Conservation (phyloP, 106 monocot species). For the Amphibolis antarctica region DNA sequence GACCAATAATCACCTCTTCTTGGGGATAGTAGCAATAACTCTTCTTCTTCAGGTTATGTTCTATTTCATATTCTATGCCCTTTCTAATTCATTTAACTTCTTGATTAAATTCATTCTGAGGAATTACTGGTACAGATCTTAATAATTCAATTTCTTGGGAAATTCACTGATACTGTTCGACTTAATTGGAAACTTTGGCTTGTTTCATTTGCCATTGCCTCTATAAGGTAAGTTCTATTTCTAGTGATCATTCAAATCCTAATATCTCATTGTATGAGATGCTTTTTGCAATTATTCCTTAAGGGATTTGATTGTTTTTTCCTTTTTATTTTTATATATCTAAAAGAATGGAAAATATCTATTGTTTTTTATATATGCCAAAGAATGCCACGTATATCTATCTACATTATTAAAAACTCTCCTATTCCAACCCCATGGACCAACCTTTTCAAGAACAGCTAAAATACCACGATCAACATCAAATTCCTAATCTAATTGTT, state of each 20-base stretch:
- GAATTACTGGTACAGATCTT: slow-evolving; percentile 32
- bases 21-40: slow-evolving; percentile 67
- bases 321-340: too few species aligned
- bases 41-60: slow-evolving; percentile 52
- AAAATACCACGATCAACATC: too few species aligned
- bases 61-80: not conserved
- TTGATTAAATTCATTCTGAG: not conserved
- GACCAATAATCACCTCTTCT: slow-evolving; percentile 65
- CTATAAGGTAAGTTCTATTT: slow-evolving; percentile 37
- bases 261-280: too few species aligned
- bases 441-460: too few species aligned
- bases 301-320: too few species aligned
- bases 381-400: too few species aligned
- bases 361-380: too few species aligned
- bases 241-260: too few species aligned
- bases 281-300: too few species aligned
- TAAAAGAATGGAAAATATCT: too few species aligned
- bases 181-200: slow-evolving; percentile 80
- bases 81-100: not conserved
- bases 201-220: slow-evolving; percentile 54
- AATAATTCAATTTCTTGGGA: slow-evolving; percentile 88
- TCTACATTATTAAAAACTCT: too few species aligned
- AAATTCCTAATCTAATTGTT: not conserved
- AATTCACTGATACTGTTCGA: slow-evolving; percentile 57
- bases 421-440: too few species aligned